Evolutionary conservation across 768 basidiomycete genomes (phyloP).

Genomic region (Piloderma croceum): DNA sequence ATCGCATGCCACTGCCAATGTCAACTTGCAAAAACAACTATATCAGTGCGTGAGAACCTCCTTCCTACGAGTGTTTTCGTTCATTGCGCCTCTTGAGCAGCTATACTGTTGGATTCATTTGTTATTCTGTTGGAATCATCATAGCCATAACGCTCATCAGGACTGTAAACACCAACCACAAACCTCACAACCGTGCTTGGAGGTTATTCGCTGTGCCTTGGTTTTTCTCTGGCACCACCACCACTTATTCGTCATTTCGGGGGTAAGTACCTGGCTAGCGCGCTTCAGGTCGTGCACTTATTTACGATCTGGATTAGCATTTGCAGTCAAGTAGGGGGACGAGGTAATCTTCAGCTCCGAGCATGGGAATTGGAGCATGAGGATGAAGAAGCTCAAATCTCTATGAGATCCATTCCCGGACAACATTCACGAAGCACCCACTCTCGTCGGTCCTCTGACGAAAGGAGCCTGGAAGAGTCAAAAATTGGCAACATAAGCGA

Average conservation of each 20-base stretch:
- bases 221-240: slow-evolving; percentile 24
- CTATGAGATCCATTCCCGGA: too few relatives aligned
- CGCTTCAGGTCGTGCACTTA: background rate
- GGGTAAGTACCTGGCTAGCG: slow-evolving; percentile 17
- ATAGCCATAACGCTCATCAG: slow-evolving; percentile 25
- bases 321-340: slow-evolving; percentile 30
- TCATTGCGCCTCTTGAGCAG: slow-evolving; percentile 13
- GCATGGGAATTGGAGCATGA: slow-evolving; percentile 35
- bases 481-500: too few relatives aligned
- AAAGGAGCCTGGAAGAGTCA: too few relatives aligned
- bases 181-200: slow-evolving; percentile 26
- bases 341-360: slow-evolving; percentile 30
- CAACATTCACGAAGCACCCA: slow-evolving; percentile 15
- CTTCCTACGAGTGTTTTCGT: background rate
- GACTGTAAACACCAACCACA: slow-evolving; percentile 20
- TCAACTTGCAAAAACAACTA: slow-evolving; percentile 32
- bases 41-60: slow-evolving; percentile 23
- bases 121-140: slow-evolving; percentile 22
- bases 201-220: slow-evolving; percentile 28
- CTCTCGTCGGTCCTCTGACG: slow-evolving; percentile 3
- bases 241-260: slow-evolving; percentile 30
- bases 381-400: slow-evolving; percentile 21
- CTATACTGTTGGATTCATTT: slow-evolving; percentile 24
- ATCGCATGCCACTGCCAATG: slow-evolving; percentile 25
- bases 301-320: slow-evolving; percentile 10